Evolutionary conservation across 441 rosid genomes (phyloP).

Genomic region (Raphanus hybrid): DNA sequence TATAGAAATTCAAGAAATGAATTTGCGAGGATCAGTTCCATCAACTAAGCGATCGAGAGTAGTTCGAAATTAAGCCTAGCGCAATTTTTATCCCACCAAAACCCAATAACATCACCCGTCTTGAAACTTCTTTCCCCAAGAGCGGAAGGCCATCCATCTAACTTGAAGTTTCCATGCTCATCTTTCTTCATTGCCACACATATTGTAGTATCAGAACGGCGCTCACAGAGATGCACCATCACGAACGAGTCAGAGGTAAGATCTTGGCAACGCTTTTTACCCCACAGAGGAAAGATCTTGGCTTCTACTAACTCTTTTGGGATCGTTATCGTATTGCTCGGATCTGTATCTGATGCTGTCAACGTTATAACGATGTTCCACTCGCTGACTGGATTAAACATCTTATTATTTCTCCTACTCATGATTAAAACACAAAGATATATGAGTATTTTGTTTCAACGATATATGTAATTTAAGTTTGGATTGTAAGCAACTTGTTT

Average conservation of each 20-base stretch:
- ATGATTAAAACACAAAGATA: background rate
- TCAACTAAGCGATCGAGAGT: background rate
- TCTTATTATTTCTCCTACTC: background rate
- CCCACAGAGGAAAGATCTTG: background rate
- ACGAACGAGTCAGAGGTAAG: background rate
- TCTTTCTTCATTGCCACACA: background rate
- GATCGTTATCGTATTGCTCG: background rate
- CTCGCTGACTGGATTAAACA: background rate
- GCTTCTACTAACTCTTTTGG: constrained; percentile 5
- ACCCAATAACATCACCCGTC: background rate
- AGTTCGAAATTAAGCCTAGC: constrained; percentile 1
- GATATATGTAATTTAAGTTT: background rate
- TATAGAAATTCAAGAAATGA: background rate
- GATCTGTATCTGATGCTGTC: background rate
- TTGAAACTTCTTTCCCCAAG: background rate
- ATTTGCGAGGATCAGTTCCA: background rate
- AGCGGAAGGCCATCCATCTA: background rate
- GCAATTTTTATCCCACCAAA: background rate
- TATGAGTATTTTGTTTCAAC: background rate
- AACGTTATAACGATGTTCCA: constrained; percentile 9
- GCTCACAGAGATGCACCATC: background rate
- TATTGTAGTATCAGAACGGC: background rate
- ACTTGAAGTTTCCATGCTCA: background rate
- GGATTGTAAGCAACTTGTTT: background rate
- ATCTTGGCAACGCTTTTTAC: background rate